Evolutionary conservation across 2,329 filamentous ascomycete species (phyloP), one percentile per base, ranked within the genome.

Genomic region (Exophiala sideris): DNA sequence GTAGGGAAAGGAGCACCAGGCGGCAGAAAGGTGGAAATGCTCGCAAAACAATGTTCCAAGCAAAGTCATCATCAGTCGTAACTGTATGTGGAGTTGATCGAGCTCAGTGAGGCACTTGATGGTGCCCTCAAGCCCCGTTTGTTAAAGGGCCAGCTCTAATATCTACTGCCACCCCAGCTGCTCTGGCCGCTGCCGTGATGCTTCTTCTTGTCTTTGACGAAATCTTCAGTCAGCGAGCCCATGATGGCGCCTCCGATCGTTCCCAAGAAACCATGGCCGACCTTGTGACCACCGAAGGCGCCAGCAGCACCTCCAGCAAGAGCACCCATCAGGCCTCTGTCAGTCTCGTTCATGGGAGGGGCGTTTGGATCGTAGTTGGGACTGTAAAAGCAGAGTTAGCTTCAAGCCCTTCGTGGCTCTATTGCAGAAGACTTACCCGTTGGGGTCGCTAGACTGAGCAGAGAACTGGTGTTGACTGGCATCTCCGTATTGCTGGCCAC

Each of bases 241-340:
- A 58, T 21, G 11, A 58, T 38, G n/a, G 56, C 56, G 24, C 56
- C 56, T 14, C 56, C 56, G 24, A 85, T 65, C 1, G 80, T 77
- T 9, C 82, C 82, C 8, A 85, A 66, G 29, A 85, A 68, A 3
- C 79, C 79, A 60, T 82, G 79, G n/a, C 79, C 72, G 18, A 73
- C 77, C 60, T 79, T 73, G 66, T 82, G 81, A 14, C 82, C 82
- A 5, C 80, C 70, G 58, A 79, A 77, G 58, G 77, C 78, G 1
- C 82, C 82, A 3, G 80, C 79, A 3, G 79, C 73, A 40, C 78
- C 81, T 40, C 82, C 82, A 11, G 76, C 78, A 3, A 83, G 39
- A 2, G 80, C 76, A 44, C 82, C 79, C 62, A 79, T 76, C 4
- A 84, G 69, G 35, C 81, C 81, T 52, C 82, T 77, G 57, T 84